Percentiles rank a stretch among this genome's conserved stretches.
phyloP scores from a whole-genome alignment of 148 eudicot species.

The Heliamphora exappendiculata region DNA sequence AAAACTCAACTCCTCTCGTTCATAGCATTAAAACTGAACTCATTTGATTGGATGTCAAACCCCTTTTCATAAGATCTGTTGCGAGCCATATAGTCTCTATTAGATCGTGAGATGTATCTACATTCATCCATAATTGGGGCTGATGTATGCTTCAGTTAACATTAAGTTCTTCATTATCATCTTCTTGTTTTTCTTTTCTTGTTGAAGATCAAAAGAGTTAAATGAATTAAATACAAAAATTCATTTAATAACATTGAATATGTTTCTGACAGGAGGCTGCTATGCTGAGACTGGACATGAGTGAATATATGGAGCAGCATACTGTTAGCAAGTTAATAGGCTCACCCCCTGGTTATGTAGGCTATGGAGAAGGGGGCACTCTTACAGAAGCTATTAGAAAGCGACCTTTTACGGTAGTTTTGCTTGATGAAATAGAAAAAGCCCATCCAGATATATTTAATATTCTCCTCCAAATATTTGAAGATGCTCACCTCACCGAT shows the following conservation, averaged over 20 bases:
- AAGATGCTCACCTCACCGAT: constrained; percentile 58
- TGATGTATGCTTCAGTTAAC: not conserved
- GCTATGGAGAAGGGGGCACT: constrained; percentile 58
- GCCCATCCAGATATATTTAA: constrained; percentile 57
- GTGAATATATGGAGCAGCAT: constrained; percentile 63
- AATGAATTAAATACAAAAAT: not conserved
- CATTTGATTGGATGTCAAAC: too few relatives aligned
- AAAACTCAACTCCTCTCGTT: too few relatives aligned
- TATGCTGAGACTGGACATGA: constrained; percentile 61
- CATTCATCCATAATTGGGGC: not conserved
- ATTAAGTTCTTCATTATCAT: too few relatives aligned
- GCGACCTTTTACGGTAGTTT: constrained; percentile 45
- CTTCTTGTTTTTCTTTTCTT: not conserved
- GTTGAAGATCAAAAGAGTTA: too few relatives aligned
- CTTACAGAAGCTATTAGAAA: constrained; percentile 54
- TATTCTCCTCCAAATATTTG: constrained; percentile 54
- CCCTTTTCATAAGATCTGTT: too few relatives aligned
- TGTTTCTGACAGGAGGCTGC: constrained; percentile 33
- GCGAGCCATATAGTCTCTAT: not conserved
- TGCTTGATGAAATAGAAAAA: constrained; percentile 59
- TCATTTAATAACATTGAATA: too few relatives aligned
- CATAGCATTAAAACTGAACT: too few relatives aligned
- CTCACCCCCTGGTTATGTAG: constrained; percentile 60
- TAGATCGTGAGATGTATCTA: not conserved
- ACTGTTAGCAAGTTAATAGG: constrained; percentile 59